Base-by-base conservation (phyloP, 2,329 filamentous ascomycete genomes). In the Sarocladiaceae sp. region DNA sequence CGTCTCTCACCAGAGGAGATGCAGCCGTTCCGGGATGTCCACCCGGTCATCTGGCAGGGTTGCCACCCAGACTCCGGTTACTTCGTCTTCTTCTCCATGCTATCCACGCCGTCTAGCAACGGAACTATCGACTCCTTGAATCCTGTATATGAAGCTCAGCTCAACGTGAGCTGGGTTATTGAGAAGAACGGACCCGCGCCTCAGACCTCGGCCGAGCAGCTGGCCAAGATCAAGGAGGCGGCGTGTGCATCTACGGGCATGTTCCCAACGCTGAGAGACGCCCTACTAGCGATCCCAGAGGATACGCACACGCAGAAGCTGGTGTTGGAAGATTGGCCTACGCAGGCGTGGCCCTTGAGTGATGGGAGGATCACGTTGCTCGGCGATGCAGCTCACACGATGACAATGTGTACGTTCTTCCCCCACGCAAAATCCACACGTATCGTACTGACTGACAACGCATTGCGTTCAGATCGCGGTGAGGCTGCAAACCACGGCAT, bases 401-500 rank as follows among this genome's bases (percentile, higher is more conserved):
- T 39, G 34, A 39, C 34, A 26, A 39, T 39, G 34, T 39, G 34
- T 39, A 39, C n/a, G 34, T 24, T 6, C 9, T 26, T 29, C 26
- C 13, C 26, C 26, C 26, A 13, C 9, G 26, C 26, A 13, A 29
- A 29, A 13, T 29, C 26, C 26, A 29, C 13, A 29, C 26, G 7
- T 9, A 29, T 29, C 13, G 9, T 29, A 29, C 26, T 29, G 7
- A 29, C 7, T n/a, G n/a, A n/a, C n/a, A n/a, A n/a, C n/a, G n/a
- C n/a, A n/a, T n/a, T n/a, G n/a, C n/a, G n/a, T n/a, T n/a, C 26
- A 39, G 34, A 39, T 15, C 34, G 34, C 15, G 34, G 34, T 9
- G 34, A 39, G 20, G 34, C 34, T 24, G 34, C 34, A 4, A 39
- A 39, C 34, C 34, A 39, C n/a, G 34, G 34, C 21, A 39, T 39